phyloP scores from a whole-genome alignment of 129 eudicot genomes.

The sunflower (Helianthus annuus) region DNA sequence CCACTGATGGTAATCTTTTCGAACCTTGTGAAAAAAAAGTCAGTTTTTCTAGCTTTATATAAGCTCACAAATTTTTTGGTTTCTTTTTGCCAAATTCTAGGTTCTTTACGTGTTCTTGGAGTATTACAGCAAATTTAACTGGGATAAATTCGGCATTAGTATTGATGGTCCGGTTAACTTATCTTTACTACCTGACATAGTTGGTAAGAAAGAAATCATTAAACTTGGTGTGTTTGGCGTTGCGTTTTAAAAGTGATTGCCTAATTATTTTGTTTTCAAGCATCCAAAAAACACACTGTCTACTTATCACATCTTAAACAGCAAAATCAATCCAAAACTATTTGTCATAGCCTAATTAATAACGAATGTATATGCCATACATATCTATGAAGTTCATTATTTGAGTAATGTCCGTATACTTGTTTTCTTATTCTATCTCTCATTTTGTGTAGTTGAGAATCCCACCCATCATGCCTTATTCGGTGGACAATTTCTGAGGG shows the following conservation, averaged over 20 bases:
- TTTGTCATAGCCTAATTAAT: neutral
- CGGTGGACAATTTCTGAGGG: conserved; percentile 40
- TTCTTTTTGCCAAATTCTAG: conserved; percentile 35
- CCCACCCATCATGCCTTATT: conserved; percentile 38
- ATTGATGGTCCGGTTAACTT: conserved; percentile 61
- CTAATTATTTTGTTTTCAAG: neutral
- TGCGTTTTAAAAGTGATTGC: neutral
- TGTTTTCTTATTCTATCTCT: conserved; percentile 10
- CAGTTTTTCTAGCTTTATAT: neutral
- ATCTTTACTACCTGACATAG: conserved; percentile 54
- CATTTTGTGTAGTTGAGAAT: conserved; percentile 47
- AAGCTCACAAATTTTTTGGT: neutral
- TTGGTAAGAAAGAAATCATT: conserved; percentile 47
- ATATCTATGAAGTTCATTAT: neutral
- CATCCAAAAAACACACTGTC: neutral
- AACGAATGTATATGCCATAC: neutral
- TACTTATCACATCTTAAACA: neutral
- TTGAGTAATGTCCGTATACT: conserved; percentile 2
- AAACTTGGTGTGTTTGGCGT: conserved; percentile 8
- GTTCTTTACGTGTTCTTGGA: conserved; percentile 74
- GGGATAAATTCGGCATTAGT: conserved; percentile 70
- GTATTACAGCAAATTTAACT: conserved; percentile 71
- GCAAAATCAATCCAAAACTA: neutral
- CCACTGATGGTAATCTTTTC: conserved; percentile 66
- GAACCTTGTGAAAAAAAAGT: neutral